Evolutionary conservation across 169 alveolate genomes (phyloP).

Genomic region (Plasmodium ovale): DNA sequence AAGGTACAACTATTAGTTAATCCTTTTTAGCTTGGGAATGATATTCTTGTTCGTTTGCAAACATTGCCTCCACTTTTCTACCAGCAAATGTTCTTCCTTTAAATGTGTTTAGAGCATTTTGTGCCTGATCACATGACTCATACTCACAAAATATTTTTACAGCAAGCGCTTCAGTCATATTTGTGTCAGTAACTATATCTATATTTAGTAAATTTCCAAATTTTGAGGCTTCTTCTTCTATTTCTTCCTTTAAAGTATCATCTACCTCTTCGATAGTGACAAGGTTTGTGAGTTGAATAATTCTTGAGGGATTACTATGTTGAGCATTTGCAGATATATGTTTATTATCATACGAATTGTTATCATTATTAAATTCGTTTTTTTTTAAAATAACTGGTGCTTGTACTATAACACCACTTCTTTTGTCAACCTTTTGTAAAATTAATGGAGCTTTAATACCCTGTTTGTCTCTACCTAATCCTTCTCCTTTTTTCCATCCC

Average conservation of each 20-base stretch:
- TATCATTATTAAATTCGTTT: conserved; percentile 47
- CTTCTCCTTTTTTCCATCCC: conserved; percentile 94
- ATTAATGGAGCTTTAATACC: conserved; percentile 91
- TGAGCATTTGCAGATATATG: conserved; percentile 73
- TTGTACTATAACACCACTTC: conserved; percentile 89
- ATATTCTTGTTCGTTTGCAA: conserved; percentile 77
- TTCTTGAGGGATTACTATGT: conserved; percentile 71
- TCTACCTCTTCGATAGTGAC: conserved; percentile 84
- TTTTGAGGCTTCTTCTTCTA: conserved; percentile 85
- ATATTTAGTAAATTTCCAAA: conserved; percentile 83
- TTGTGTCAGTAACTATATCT: conserved; percentile 77
- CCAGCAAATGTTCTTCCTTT: conserved; percentile 86
- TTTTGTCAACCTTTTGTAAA: conserved; percentile 85
- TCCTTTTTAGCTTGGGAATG: not conserved
- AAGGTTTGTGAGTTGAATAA: conserved; percentile 71
- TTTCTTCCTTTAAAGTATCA: conserved; percentile 81
- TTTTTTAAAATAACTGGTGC: conserved; percentile 71
- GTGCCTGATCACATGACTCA: conserved; percentile 82
- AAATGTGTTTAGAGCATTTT: conserved; percentile 80
- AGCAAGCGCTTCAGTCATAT: conserved; percentile 80
- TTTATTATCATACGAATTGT: conserved; percentile 61
- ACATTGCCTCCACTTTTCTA: conserved; percentile 81
- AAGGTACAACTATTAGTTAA: no score
- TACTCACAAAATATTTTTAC: conserved; percentile 85
- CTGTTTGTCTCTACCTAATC: conserved; percentile 89